Base-by-base conservation (phyloP, 2,329 filamentous ascomycete species). In the Teratosphaeria destructans region DNA sequence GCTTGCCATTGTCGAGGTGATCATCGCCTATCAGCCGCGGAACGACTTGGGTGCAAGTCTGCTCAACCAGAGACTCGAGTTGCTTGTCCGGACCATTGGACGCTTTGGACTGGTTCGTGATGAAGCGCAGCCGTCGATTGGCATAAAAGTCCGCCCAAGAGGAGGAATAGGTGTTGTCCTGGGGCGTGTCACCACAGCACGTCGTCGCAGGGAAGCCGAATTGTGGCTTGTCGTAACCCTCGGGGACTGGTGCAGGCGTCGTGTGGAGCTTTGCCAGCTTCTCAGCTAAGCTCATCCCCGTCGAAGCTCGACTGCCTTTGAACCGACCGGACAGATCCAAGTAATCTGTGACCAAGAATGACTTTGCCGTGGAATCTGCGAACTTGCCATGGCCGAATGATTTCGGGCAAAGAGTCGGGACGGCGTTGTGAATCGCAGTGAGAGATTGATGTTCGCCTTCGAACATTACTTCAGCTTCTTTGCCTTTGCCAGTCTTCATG, bases 61-160 rank as follows among this genome's bases (percentile, higher is more conserved):
- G 74, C 66, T 92, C 86, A 0, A 95, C 85, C 0, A 88, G 75
- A 0, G 75, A 71, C 0, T 79, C 74, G 6, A 96, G 72, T 54
- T 86, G 82, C 5, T 72, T 66, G 67, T 95, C 88, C 0, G 71
- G 54, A 0, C 89, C 88, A 66, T 94, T 85, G 0, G 79, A 81
- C 64, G 73, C 73, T 63, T 85, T 77, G 0, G 81, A 82, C 27
- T 79, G 77, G 7, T 74, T 73, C 12, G 89, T 69, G 54, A 96
- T 86, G 55, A 79, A 80, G 11, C 85, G 78, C 56, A 96, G 74
- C 3, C 92, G 80, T 65, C 87, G 86, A 34, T 95, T 80, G 0
- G 87, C 88, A 71, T 90, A 96, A 68, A 97, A 96, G 0, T 90
- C 85, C 0, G 88, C 84, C 93, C 93, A 97, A 11, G 83, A 87